Evolutionary conservation across 1,284 basidiomycete species (phyloP).

Genomic region (Sanghuangporus weigelae): DNA sequence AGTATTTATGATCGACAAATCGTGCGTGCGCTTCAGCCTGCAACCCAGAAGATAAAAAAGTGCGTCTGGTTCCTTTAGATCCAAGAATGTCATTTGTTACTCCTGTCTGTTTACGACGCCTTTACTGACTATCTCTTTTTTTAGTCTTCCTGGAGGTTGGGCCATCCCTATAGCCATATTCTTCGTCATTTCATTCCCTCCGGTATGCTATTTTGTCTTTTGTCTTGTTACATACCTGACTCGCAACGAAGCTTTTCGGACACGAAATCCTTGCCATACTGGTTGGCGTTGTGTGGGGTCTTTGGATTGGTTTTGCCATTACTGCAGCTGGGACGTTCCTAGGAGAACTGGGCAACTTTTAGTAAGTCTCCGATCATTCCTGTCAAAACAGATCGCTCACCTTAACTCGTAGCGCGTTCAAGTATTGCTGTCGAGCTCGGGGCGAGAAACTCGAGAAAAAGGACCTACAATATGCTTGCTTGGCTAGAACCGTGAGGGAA

Average conservation of each 20-base stretch:
- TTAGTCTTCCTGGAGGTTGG: slow-evolving; percentile 37
- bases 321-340: slow-evolving; percentile 30
- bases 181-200: slow-evolving; percentile 32
- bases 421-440: slow-evolving; percentile 37
- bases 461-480: slow-evolving; percentile 54
- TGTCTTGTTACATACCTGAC: neutral
- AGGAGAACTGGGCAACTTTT: slow-evolving; percentile 33
- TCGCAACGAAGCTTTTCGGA: slow-evolving; percentile 51
- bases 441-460: slow-evolving; percentile 54
- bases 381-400: neutral
- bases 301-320: slow-evolving; percentile 54
- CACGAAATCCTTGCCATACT: slow-evolving; percentile 74
- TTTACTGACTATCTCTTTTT: neutral
- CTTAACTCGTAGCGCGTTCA: slow-evolving; percentile 37
- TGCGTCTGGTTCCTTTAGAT: slow-evolving; percentile 17
- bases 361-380: slow-evolving; percentile 18
- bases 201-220: slow-evolving; percentile 31
- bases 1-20: slow-evolving; percentile 53
- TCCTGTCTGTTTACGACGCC: too few species aligned
- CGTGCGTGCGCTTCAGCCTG: slow-evolving; percentile 51
- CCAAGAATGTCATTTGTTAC: too few species aligned
- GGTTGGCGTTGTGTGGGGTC: slow-evolving; percentile 74
- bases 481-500: slow-evolving; percentile 59
- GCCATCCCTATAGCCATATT: slow-evolving; percentile 42
- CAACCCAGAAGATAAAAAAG: slow-evolving; percentile 45